Percentiles rank a stretch among this genome's conserved stretches.
phyloP scores from a whole-genome alignment of 331 rosid species.

The Acacia concinna region DNA sequence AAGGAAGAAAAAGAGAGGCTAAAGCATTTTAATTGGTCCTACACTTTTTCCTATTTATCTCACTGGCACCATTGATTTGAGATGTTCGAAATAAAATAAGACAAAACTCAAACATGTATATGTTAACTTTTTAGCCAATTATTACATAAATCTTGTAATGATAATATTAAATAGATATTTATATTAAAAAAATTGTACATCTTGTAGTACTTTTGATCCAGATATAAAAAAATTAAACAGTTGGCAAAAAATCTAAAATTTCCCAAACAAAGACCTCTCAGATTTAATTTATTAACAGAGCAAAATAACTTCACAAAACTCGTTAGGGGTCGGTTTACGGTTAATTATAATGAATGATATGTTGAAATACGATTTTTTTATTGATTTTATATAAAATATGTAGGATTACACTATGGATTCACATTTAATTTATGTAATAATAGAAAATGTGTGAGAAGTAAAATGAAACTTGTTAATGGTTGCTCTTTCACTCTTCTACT shows the following conservation, averaged over 20 bases:
- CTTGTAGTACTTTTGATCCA: not conserved
- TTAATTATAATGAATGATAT: too few relatives aligned
- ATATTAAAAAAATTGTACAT: not conserved
- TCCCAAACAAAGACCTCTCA: not conserved
- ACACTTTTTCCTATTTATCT: constrained; percentile 52
- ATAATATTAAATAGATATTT: not conserved
- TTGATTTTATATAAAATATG: too few relatives aligned
- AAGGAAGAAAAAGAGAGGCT: constrained; percentile 60
- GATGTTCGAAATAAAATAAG: not conserved
- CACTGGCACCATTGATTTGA: constrained; percentile 66
- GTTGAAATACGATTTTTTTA: not conserved
- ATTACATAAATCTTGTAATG: not conserved
- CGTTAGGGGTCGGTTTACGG: not conserved
- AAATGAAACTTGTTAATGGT: too few relatives aligned
- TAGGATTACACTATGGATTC: too few relatives aligned
- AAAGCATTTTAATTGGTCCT: constrained; percentile 88
- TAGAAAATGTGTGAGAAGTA: too few relatives aligned
- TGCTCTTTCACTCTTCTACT: too few relatives aligned
- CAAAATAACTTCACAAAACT: not conserved
- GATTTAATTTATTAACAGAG: too few relatives aligned
- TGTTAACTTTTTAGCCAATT: not conserved
- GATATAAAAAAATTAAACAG: too few relatives aligned
- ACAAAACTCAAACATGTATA: not conserved
- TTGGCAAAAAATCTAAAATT: not conserved
- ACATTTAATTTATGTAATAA: too few relatives aligned